Base-by-base conservation (phyloP, 257 asterid genomes). In the Jacaranda copaia region DNA sequence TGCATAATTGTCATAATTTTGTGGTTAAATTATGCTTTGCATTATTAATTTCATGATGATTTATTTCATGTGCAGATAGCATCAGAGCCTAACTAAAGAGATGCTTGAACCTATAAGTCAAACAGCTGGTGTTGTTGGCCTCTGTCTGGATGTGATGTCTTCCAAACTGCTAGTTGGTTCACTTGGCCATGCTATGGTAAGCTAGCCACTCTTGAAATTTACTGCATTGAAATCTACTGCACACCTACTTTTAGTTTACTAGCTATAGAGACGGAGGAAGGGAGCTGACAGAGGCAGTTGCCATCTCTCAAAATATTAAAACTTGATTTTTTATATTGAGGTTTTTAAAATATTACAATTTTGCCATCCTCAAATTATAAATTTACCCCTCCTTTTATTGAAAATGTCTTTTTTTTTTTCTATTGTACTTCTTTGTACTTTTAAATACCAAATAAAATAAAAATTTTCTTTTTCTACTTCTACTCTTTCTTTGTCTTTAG, bases 91-190 rank as follows among this genome's bases (percentile, higher is more conserved):
- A 67, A 93, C 99, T 74, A 96, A 90, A 72, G 99, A 96, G 85
- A 96, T 93, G 98, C 97, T 93, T 76, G 98, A 96, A 82, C 99
- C 99, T 82, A 85, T 96, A 80, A 69, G 90, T 53, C 96, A 87
- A 65, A 93, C 98, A 62, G 97, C 98, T 85, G 92, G 94, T 78
- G 89, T 97, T 68, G 87, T 96, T 81, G 98, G 98, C 84, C 74
- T 96, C 70, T 81, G 82, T 77, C 87, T 96, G 85, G 99, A 93
- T 76, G 90, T 93, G 73, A 64, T 97, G 70, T 96, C 99, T 68
- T 96, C 99, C 68, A 96, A 93, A 87, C 92, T 97, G 61, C 73
- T 96, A 84, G 98, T 98, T 75, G 99, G 93, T 86, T 96, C 99
- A 73, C 97, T 96, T 49, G 99, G 93, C 85, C 87, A 70, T 81